Evolutionary conservation across 495 filamentous ascomycete species (phyloP), one percentile per base, ranked within the genome.

Genomic region (Penicillium fimorum): DNA sequence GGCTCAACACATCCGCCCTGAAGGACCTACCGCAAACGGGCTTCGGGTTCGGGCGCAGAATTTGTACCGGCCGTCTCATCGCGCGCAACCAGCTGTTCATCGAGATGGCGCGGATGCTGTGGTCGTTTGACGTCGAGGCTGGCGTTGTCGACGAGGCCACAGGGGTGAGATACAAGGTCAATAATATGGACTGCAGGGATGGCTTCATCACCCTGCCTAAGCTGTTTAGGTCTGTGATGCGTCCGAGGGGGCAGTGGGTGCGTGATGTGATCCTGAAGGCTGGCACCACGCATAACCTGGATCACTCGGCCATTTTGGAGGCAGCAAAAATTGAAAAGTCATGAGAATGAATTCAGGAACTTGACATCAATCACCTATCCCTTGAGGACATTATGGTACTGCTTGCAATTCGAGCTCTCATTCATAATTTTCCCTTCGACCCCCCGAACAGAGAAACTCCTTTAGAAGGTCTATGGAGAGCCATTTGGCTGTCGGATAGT

Each of bases 61-160:
- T 25, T 10, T 44, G 22, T 25, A 25, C 42, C 4, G 42, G 42
- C 11, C 42, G 42, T 12, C 11, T 44, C 22, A 44, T 44, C 20
- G 42, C 42, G 42, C 42, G 42, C 20, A 44, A 44, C 12, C 42
- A 44, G 42, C 42, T 44, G 11, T 44, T 44, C 22, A 44, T 44
- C 42, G 20, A 44, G 12, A 44, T 44, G 42, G 42, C 42, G 10
- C 42, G 42, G 12, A 27, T 44, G 22, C 42, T 44, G 11, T 44
- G 42, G 42, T 44, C 42, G 2, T 44, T 44, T 25, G 42, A 44
- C 25, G 42, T 44, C 12, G 42, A 44, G 42, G 42, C 42, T 44
- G 42, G 42, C 22, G 42, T 44, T 27, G 42, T 44, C 11, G 42
- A 44, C 12, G 42, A 44, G 42, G 22, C 22, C 13, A 44, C 42